A percentile compares a stretch with the other conserved stretches of the same genome.
Evolutionary conservation across 106 monocot species (phyloP).

Genomic region (Dendrobium huoshanense): DNA sequence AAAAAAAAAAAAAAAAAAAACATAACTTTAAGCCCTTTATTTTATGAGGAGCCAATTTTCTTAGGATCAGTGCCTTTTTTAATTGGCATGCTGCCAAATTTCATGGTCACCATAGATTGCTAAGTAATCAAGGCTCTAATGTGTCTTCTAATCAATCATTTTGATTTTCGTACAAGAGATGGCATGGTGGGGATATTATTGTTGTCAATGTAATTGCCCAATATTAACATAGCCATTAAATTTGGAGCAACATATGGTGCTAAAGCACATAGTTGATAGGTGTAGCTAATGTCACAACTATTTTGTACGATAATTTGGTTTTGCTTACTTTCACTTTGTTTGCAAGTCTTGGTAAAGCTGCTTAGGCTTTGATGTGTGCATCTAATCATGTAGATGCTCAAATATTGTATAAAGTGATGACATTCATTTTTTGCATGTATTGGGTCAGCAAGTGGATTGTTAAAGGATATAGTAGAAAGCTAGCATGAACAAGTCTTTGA

Average conservation of each 20-base stretch:
- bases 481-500: no score
- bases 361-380: no score
- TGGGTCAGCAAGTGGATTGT: no score
- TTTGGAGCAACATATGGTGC: neutral
- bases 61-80: neutral
- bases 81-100: neutral
- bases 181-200: neutral
- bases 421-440: no score
- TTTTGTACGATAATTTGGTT: no score
- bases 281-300: no score
- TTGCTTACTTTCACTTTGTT: no score
- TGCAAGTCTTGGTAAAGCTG: no score
- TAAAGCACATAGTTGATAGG: no score
- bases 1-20: neutral
- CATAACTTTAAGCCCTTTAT: neutral
- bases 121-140: neutral
- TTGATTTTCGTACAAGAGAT: neutral
- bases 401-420: no score
- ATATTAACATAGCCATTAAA: neutral
- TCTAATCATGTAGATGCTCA: no score
- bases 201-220: neutral
- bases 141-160: neutral
- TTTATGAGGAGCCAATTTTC: neutral
- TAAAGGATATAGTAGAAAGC: no score
- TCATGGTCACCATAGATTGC: neutral